Percentiles rank a stretch among this genome's conserved stretches.
These are phyloP conservation scores for Quercus robur DNA, from an alignment of 306 rosid genomes.

Conservation along the genomic window DNA sequence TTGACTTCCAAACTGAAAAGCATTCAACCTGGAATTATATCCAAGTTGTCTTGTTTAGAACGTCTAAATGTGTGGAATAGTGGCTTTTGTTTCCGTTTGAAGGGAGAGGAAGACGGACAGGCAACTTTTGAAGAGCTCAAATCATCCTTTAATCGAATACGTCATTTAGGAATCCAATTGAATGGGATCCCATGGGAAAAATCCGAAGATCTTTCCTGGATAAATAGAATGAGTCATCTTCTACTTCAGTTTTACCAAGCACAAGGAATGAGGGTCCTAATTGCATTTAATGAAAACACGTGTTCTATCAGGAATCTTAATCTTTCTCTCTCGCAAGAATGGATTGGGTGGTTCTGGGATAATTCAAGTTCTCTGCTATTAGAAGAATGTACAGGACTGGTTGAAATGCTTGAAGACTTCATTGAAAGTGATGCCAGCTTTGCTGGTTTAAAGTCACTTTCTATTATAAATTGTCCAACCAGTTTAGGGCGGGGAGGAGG, in stretches of 20 bases:
- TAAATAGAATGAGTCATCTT: background rate
- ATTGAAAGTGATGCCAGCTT: background rate
- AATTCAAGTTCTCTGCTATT: slow-evolving; percentile 9
- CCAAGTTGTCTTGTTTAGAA: slow-evolving; percentile 14
- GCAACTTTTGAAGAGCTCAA: slow-evolving; percentile 14
- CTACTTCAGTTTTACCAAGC: background rate
- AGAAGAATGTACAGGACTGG: background rate
- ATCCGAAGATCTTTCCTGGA: background rate
- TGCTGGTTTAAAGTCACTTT: slow-evolving; percentile 8
- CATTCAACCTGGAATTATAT: slow-evolving; percentile 9
- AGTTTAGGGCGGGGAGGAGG: slow-evolving; percentile 5
- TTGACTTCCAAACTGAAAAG: background rate
- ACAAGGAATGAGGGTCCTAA: background rate
- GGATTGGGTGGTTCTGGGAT: background rate
- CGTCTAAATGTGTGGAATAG: background rate
- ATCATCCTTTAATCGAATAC: background rate
- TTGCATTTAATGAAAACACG: background rate
- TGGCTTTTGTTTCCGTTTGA: background rate
- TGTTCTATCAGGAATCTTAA: background rate
- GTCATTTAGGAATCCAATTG: background rate
- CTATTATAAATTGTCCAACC: background rate
- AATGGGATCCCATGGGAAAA: background rate
- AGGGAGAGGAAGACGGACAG: background rate
- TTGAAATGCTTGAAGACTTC: slow-evolving; percentile 3
- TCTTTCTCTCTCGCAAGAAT: background rate